A percentile compares a stretch with the other conserved stretches of the same genome.
Evolutionary conservation across 768 basidiomycete species (phyloP).

Genomic region (Russula abietina): DNA sequence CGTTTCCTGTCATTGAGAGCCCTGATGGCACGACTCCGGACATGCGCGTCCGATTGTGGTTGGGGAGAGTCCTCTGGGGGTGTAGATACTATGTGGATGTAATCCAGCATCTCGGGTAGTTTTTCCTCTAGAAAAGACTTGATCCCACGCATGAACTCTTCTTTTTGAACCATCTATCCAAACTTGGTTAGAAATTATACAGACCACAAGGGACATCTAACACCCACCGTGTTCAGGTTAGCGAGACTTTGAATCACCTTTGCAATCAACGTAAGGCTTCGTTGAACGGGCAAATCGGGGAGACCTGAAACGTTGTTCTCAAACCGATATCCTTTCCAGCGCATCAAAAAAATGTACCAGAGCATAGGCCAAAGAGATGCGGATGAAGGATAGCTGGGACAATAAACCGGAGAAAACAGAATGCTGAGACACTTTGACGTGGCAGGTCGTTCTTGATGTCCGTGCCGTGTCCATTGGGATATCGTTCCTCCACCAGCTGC

Average conservation of each 20-base stretch:
- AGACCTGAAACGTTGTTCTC: conserved; percentile 43
- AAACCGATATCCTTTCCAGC: neutral
- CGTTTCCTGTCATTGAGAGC: conserved; percentile 52
- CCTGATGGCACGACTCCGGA: conserved; percentile 42
- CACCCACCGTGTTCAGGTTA: conserved; percentile 71
- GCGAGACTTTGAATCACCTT: conserved; percentile 88
- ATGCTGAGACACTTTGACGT: conserved; percentile 82
- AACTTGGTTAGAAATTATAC: neutral
- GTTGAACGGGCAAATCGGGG: conserved; percentile 59
- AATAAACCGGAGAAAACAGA: conserved; percentile 84
- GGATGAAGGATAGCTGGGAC: conserved; percentile 88
- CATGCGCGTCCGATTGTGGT: conserved; percentile 30
- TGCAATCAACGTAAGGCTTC: conserved; percentile 78
- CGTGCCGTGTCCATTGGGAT: conserved; percentile 37
- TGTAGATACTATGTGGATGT: conserved; percentile 66
- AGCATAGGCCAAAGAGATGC: conserved; percentile 71
- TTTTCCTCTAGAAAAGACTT: conserved; percentile 66
- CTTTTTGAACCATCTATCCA: conserved; percentile 57
- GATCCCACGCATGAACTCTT: conserved; percentile 75
- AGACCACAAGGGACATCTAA: conserved; percentile 2
- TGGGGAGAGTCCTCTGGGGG: conserved; percentile 31
- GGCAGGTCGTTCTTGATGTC: conserved; percentile 52
- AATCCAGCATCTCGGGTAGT: conserved; percentile 69
- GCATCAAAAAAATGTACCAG: conserved; percentile 42
- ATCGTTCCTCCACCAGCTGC: conserved; percentile 63